These are phyloP conservation scores for Tulasnella sp. DNA, from an alignment of 768 basidiomycete species.

Conservation along the genomic window DNA sequence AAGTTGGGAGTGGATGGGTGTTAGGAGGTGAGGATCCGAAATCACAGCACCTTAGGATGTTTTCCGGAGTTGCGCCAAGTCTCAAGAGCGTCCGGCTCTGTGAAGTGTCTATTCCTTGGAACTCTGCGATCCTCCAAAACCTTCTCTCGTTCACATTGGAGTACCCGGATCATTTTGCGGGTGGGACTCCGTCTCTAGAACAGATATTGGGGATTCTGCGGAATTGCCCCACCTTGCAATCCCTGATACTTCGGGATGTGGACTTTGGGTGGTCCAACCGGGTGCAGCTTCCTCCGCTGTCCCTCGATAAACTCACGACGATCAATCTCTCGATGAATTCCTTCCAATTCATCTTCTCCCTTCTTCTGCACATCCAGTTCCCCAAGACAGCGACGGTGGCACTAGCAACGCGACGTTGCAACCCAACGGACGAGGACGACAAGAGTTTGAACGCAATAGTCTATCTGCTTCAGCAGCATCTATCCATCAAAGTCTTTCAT, in stretches of 20 bases:
- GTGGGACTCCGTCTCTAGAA: neutral
- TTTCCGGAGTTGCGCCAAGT: too few relatives aligned
- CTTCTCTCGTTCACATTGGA: too few relatives aligned
- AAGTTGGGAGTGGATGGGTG: too few relatives aligned
- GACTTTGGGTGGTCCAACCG: neutral
- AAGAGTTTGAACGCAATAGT: too few relatives aligned
- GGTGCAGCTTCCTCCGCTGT: neutral
- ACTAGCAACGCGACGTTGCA: neutral
- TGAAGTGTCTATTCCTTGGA: too few relatives aligned
- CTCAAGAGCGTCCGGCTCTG: too few relatives aligned
- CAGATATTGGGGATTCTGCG: neutral
- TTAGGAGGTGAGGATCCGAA: too few relatives aligned
- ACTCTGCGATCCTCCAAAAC: too few relatives aligned
- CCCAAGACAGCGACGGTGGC: neutral
- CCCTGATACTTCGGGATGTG: neutral
- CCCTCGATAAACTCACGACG: neutral
- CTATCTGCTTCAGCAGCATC: neutral
- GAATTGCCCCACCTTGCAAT: neutral
- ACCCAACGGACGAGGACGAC: neutral
- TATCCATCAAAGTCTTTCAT: neutral
- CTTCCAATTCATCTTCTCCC: neutral
- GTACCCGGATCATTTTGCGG: too few relatives aligned
- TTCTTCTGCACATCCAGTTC: neutral
- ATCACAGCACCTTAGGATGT: too few relatives aligned
- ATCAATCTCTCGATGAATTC: neutral